Conservation (phyloP, 257 asterid genomes). For the Thymus mandschuricus region DNA sequence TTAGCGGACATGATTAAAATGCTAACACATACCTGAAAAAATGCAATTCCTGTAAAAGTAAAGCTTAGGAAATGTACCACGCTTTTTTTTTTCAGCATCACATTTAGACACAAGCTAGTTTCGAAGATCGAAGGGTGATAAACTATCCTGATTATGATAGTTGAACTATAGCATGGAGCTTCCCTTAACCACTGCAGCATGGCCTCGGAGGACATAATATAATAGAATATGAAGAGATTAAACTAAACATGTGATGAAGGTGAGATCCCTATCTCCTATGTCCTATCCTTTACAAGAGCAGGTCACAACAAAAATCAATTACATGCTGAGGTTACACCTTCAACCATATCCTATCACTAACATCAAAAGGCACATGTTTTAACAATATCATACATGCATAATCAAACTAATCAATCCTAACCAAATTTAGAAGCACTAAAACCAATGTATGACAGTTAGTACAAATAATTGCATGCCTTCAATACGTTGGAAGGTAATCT, state of each 20-base stretch:
- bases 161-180: constrained; percentile 12
- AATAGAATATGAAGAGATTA: constrained; percentile 11
- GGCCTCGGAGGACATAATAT: background rate
- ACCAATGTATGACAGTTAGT: constrained; percentile 3
- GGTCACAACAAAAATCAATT: constrained; percentile 15
- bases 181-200: constrained; percentile 22
- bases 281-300: constrained; percentile 2
- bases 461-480: constrained; percentile 3
- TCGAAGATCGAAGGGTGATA: background rate
- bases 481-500: constrained; percentile 6
- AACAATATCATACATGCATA: background rate
- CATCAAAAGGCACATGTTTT: constrained; percentile 8
- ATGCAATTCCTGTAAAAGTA: background rate
- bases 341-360: constrained; percentile 11
- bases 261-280: background rate
- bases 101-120: background rate
- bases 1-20: constrained; percentile 7
- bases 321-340: constrained; percentile 1
- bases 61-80: background rate
- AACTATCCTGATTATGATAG: constrained; percentile 14
- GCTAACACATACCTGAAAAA: constrained; percentile 1
- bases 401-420: too few relatives aligned
- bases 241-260: constrained; percentile 4
- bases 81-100: constrained; percentile 9
- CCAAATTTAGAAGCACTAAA: constrained; percentile 11